Evolutionary conservation across 1,284 basidiomycete genomes (phyloP), one percentile per base, ranked within the genome.

Genomic region (Irpex sp.): DNA sequence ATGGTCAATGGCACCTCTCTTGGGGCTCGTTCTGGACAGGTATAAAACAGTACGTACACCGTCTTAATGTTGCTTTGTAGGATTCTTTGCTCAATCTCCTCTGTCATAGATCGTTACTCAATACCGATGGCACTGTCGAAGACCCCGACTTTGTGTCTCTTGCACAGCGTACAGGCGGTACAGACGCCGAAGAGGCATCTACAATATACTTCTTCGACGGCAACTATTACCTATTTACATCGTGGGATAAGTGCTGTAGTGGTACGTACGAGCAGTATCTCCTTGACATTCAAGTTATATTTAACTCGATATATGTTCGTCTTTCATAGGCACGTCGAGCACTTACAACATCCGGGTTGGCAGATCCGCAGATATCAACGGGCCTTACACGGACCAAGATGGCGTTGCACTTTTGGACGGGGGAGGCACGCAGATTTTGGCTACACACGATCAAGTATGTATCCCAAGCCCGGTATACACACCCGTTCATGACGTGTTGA

Each of bases 301-400:
- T 28, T 28, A 28, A 28, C 28, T 28, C 4, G n/a, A n/a, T n/a
- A n/a, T n/a, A n/a, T n/a, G 4, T 28, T 28, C 28, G 4, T 4
- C 4, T 28, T 28, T 28, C 28, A 28, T 28, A 28, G 28, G 28
- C 28, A 28, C 28, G 28, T 28, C 28, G 28, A 28, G 28, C 28
- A 28, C 28, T 28, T 85, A 85, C 67, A 85, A 84, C 65, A 83
- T 84, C 60, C 78, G 82, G 10, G 83, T 86, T 36, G 80, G 80
- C 10, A 76, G 83, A 36, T 77, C 81, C 4, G 69, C 74, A 12
- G 78, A 78, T 45, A 67, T 75, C 7, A 75, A 68, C 12, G 80
- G 82, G 3, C 75, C 77, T 0, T 86, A 77, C 64, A 77, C 79
- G 55, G 84, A 86, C 65, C 58, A 78, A 63, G 58, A 69, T 39